Evolutionary conservation across 805 yeast species (phyloP).

Genomic region (Clavispora fructus): DNA sequence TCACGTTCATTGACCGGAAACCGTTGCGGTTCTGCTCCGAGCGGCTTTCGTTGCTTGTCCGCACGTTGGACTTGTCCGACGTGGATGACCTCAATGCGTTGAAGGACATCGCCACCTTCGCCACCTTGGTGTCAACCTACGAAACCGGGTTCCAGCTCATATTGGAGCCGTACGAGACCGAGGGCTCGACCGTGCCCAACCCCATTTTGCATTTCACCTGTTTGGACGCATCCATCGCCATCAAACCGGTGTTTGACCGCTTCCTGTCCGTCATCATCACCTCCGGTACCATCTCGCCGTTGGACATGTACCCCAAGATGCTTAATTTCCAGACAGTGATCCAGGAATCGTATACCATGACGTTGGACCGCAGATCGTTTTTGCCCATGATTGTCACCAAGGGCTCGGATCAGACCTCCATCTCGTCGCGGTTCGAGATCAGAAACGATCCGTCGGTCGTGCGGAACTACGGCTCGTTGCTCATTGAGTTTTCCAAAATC

Average conservation of each 20-base stretch:
- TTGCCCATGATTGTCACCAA: conserved; percentile 94
- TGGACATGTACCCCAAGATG: conserved; percentile 98
- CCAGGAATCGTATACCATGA: conserved; percentile 94
- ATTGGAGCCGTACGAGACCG: conserved; percentile 92
- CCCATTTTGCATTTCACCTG: conserved; percentile 92
- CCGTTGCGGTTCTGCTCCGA: conserved; percentile 92
- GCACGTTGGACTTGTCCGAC: conserved; percentile 82
- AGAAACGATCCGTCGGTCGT: conserved; percentile 98
- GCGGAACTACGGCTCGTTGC: conserved; percentile 88
- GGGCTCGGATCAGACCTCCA: conserved; percentile 97
- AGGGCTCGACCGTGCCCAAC: conserved; percentile 91
- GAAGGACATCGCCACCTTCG: conserved; percentile 95
- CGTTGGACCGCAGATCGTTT: conserved; percentile 85
- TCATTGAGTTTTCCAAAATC: conserved; percentile 88
- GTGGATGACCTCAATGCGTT: conserved; percentile 90
- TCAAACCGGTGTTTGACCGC: conserved; percentile 92
- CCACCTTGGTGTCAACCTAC: conserved; percentile 91
- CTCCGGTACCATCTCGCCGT: conserved; percentile 95
- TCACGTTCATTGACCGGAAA: conserved; percentile 87
- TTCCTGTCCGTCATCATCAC: conserved; percentile 92
- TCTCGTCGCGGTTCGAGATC: conserved; percentile 92
- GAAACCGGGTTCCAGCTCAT: conserved; percentile 89
- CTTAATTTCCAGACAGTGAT: conserved; percentile 87
- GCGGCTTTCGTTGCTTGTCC: conserved; percentile 76
- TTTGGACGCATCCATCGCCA: conserved; percentile 95